Conservation (phyloP, 345 rosid genomes). For the Aquilaria yunnanensis region DNA sequence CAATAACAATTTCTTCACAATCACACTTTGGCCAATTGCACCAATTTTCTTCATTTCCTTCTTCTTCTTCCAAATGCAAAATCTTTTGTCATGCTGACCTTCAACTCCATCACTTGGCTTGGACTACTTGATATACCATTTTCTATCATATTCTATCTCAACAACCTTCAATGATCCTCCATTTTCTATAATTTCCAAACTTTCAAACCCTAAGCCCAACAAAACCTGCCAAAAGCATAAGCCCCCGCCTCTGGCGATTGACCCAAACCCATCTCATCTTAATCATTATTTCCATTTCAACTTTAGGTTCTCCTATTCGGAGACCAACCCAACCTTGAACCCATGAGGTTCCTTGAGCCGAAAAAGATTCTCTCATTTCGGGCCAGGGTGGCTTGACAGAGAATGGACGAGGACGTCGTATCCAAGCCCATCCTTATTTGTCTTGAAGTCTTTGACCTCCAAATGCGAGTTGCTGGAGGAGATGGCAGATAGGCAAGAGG, state of each 20-base stretch:
- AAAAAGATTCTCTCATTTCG: conserved; percentile 82
- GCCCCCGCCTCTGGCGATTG: conserved; percentile 2
- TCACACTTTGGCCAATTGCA: too few species aligned
- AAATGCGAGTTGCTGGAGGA: too few species aligned
- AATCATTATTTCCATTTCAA: conserved; percentile 71
- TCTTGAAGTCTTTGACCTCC: too few species aligned
- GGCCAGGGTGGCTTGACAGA: conserved; percentile 77
- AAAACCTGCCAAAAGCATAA: conserved; percentile 12
- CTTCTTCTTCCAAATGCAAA: conserved; percentile 8
- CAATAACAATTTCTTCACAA: too few species aligned
- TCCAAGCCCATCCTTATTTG: conserved; percentile 1
- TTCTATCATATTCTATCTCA: conserved; percentile 20
- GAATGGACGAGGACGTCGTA: conserved; percentile 78
- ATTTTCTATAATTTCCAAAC: conserved; percentile 14
- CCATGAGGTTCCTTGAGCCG: conserved; percentile 85
- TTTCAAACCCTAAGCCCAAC: conserved; percentile 14
- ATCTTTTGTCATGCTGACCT: not conserved
- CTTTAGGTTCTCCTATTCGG: conserved; percentile 76
- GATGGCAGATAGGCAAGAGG: too few species aligned
- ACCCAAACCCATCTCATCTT: conserved; percentile 16
- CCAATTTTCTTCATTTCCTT: not conserved
- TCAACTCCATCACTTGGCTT: conserved; percentile 4
- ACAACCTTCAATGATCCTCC: conserved; percentile 29
- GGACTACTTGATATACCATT: conserved; percentile 1
- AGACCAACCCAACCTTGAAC: conserved; percentile 41